Percentiles rank a stretch among this genome's conserved stretches.
phyloP scores from a whole-genome alignment of 371 early-diverging fungal genomes.

The Actinomucor elegans region DNA sequence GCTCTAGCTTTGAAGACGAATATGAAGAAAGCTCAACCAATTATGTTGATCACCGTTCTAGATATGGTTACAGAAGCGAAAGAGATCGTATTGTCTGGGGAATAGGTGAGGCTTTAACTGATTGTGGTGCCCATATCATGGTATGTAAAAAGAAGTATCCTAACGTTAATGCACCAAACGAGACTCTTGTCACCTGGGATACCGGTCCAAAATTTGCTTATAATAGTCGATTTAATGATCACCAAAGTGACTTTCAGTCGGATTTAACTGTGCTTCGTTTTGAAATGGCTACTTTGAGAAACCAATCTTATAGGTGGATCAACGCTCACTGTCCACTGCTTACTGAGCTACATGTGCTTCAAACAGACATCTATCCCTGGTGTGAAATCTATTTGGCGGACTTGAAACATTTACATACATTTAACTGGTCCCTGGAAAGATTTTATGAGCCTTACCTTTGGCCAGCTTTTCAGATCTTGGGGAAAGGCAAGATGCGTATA shows the following conservation, averaged over 20 bases:
- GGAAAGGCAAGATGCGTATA: too few species aligned
- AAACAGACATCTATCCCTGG: neutral
- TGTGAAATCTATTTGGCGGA: neutral
- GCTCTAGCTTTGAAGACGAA: neutral
- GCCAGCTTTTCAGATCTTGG: too few species aligned
- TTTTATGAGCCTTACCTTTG: neutral
- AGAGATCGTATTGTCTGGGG: too few species aligned
- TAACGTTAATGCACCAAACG: too few species aligned
- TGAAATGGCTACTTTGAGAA: neutral
- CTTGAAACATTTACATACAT: neutral
- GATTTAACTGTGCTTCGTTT: neutral
- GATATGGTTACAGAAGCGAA: neutral
- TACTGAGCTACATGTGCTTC: neutral
- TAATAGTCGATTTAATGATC: too few species aligned
- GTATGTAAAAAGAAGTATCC: neutral
- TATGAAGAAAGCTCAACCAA: neutral
- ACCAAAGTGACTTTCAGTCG: neutral
- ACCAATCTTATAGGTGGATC: neutral
- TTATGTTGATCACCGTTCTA: neutral
- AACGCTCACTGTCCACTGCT: neutral
- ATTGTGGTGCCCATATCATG: neutral
- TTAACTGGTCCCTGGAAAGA: neutral
- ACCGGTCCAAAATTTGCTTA: too few species aligned
- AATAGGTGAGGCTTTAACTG: neutral
- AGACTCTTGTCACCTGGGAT: too few species aligned